Percentiles rank a stretch among this genome's conserved stretches.
These are phyloP conservation scores for Chloranthus sessilifolius DNA, from an alignment of 164 flowering plant species.

Conservation along the genomic window DNA sequence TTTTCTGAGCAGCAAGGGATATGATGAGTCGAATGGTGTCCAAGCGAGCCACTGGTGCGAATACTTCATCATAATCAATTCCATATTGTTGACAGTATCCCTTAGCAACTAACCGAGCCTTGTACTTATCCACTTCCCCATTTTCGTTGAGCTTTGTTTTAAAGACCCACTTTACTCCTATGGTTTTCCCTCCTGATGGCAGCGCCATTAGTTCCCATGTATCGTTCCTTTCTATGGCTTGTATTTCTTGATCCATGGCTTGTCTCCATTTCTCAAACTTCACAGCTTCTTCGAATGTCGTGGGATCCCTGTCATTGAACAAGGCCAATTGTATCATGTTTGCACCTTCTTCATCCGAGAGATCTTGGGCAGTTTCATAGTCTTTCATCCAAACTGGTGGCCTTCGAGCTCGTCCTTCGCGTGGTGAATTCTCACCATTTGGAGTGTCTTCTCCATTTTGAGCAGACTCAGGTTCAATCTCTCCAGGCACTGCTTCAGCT, in stretches of 20 bases:
- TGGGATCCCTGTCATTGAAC: background rate
- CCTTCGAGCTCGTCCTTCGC: background rate
- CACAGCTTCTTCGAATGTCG: background rate
- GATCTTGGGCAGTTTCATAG: background rate
- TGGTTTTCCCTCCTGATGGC: background rate
- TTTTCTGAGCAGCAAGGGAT: background rate
- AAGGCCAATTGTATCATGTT: background rate
- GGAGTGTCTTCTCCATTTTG: background rate
- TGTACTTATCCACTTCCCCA: background rate
- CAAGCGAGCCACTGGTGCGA: background rate
- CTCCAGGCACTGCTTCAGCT: background rate
- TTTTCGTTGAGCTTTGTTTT: slow-evolving; percentile 3
- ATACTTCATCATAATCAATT: too few relatives aligned
- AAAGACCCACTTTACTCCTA: slow-evolving; percentile 6
- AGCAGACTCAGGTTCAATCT: background rate
- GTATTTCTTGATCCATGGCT: slow-evolving; percentile 3
- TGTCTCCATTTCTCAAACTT: background rate
- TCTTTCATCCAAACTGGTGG: background rate
- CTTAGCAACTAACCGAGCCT: slow-evolving; percentile 1
- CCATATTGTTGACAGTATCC: background rate
- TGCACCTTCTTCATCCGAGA: background rate
- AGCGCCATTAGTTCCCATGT: background rate
- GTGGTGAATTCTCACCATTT: background rate
- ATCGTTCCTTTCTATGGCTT: background rate
- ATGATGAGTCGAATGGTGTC: background rate